Evolutionary conservation across 768 basidiomycete genomes (phyloP), one percentile per base, ranked within the genome.

Genomic region (Brasilioporus rufonigricans): DNA sequence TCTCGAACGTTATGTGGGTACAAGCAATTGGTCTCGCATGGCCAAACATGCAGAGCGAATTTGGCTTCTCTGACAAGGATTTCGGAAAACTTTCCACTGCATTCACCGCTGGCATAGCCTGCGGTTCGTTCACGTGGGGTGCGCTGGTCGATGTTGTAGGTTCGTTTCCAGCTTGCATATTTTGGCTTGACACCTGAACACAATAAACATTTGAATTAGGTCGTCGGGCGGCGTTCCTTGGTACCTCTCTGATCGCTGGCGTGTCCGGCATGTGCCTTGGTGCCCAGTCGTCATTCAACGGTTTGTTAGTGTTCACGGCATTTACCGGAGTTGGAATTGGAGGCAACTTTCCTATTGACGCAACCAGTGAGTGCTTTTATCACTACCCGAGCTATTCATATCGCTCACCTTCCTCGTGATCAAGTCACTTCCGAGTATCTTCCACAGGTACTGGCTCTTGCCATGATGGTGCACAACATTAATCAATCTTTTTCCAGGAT

Each of bases 11-110:
- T 14, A 33, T 55, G 45, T 62, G 60, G 60, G 26, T 23, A 6
- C 36, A 41, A 21, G 51, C 48, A 0, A 26, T 50, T 4, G 29
- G 14, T 23, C 38, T 61, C 2, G 35, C 31, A 3, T 35, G 9
- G 44, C 10, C 56, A 3, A 51, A 23, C 41, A 41, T 61, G 6
- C 59, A 62, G 44, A 55, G 26, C 13, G 61, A 62, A 52, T 29
- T 62, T 21, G 61, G 59, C 21, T 62, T 52, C 32, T 55, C 61
- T 7, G 59, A 62, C 56, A 61, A 61, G 19, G 49, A 58, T 27
- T 53, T 41, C 16, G 61, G 60, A 31, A 56, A 55, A 2, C 26
- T 61, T 18, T 6, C 21, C 1, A 14, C 43, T 29, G 44, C 53
- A 0, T 53, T 55, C 12, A 5, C 11, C 5, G 35, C 51, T 13